Evolutionary conservation across 169 alveolate genomes (phyloP), one percentile per base, ranked within the genome.

Genomic region (Plasmodium knowlesi): DNA sequence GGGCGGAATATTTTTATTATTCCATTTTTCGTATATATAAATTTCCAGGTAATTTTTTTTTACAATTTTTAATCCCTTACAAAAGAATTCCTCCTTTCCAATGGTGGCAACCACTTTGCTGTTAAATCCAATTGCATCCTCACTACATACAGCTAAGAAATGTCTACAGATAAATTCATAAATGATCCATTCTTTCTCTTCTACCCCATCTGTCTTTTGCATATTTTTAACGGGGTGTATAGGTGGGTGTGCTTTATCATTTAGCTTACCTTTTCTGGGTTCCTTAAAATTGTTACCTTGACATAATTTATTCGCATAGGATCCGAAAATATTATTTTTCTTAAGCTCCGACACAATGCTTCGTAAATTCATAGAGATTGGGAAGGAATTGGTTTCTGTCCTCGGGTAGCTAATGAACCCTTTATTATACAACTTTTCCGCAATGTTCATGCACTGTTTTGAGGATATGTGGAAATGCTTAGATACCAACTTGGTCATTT

Each of bases 231-330:
- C 99, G 1, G 99, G 99, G 94, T 99, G 99, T 39, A 99, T 99
- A 1, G 99, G 99, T 22, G 99, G 99, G 96, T 99, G 99, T 2
- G 99, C 99, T 83, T 98, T 97, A 94, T 99, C 99, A 96, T 99
- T 99, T 79, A 97, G 95, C 41, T 96, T 97, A 8, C 99, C 99
- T 93, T 96, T 97, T 79, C 98, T 93, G 10, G 99, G 71, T 92
- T 97, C 43, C 93, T 96, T 83, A 90, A 57, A 80, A 67, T 46
- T 6, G 79, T 78, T 46, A 19, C 50, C n/a, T 19, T 71, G 19
- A 3, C 10, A 22, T 95, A 98, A 91, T 46, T 95, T 95, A 12
- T 76, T 32, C 12, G 99, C 99, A 96, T 97, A 98, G 2, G 88
- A 95, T 30, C 99, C 99, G 97, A 99, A 99, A 71, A 83, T 95